Evolutionary conservation across 805 yeast species (phyloP).

Genomic region (Torulaspora gathmanii): DNA sequence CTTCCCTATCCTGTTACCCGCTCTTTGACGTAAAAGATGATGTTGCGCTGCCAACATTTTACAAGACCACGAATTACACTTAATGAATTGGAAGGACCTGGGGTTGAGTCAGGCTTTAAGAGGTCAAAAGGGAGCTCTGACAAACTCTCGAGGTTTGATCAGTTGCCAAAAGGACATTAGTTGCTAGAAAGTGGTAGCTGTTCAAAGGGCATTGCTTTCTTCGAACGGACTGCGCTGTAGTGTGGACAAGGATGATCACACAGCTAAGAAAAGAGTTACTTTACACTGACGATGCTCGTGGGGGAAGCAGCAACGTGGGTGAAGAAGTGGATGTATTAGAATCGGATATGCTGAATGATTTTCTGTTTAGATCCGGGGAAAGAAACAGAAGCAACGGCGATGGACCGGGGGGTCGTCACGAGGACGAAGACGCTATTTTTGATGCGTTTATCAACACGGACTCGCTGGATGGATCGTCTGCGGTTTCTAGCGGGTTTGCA

Average conservation of each 20-base stretch:
- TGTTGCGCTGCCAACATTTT: neutral
- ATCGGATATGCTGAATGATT: conserved; percentile 29
- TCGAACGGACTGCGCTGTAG: neutral
- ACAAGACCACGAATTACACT: neutral
- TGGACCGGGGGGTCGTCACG: conserved; percentile 8
- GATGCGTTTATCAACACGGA: conserved; percentile 26
- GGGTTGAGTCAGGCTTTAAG: neutral
- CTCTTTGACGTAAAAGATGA: neutral
- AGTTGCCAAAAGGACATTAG: neutral
- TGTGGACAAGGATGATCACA: conserved; percentile 5
- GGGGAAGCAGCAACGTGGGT: neutral
- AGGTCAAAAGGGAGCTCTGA: neutral
- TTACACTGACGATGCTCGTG: conserved; percentile 3
- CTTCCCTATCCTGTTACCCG: neutral
- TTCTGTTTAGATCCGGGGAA: conserved; percentile 16
- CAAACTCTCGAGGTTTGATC: neutral
- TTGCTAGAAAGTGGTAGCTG: neutral
- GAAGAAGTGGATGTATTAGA: conserved; percentile 19
- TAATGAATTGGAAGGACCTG: neutral
- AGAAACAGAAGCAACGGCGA: conserved; percentile 1
- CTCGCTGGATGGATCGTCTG: conserved; percentile 12
- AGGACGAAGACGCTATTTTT: conserved; percentile 25
- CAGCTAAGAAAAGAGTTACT: conserved; percentile 9
- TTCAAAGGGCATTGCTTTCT: neutral
- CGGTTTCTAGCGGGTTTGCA: neutral